phyloP scores from a whole-genome alignment of 2,329 filamentous ascomycete genomes.

The Cryphonectria japonica region DNA sequence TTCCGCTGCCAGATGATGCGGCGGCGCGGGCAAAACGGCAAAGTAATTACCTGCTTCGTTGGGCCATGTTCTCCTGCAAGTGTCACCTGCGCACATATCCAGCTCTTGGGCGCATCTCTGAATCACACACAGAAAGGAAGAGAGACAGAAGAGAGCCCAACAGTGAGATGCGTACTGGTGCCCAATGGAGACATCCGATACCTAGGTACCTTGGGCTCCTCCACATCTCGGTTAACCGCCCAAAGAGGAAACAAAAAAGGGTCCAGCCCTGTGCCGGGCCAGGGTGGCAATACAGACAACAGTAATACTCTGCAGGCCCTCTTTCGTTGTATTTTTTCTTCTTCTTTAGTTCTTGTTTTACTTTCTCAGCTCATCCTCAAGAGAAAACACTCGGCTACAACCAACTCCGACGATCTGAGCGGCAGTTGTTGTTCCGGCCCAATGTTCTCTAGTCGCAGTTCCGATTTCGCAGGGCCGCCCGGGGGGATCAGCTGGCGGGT shows the following conservation, averaged over 20 bases:
- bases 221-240: not conserved
- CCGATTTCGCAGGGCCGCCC: too few relatives aligned
- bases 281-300: not conserved
- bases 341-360: not conserved
- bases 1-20: constrained; percentile 11
- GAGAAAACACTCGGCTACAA: too few relatives aligned
- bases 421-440: not conserved
- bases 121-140: not conserved
- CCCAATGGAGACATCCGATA: not conserved
- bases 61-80: constrained; percentile 12
- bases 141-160: not conserved
- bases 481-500: too few relatives aligned
- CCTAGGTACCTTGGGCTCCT: not conserved
- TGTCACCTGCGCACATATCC: constrained; percentile 16
- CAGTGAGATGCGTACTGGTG: not conserved
- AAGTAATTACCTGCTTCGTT: not conserved
- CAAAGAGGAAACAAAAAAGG: too few relatives aligned
- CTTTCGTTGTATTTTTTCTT: not conserved
- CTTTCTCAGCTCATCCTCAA: not conserved
- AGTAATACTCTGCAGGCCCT: not conserved
- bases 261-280: too few relatives aligned
- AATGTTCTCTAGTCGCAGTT: not conserved
- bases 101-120: not conserved
- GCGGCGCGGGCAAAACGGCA: not conserved
- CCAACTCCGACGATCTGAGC: too few relatives aligned